These are phyloP conservation scores for Striga hermonthica DNA, from an alignment of 305 asterid species.

Conservation along the genomic window DNA sequence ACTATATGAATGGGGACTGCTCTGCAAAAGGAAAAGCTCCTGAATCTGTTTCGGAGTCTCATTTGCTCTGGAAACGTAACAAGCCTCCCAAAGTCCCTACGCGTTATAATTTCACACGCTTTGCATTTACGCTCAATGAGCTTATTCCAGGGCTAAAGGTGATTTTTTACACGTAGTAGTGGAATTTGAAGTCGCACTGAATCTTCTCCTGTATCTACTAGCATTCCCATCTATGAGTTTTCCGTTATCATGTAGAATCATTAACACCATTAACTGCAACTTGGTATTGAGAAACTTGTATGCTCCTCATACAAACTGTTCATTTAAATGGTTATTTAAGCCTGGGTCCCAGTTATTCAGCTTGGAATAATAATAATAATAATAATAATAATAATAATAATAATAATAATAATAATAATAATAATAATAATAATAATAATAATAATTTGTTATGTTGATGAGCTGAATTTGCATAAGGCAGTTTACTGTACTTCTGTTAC, in stretches of 20 bases:
- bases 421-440: too few relatives aligned
- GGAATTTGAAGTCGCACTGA: not conserved
- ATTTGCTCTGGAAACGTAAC: constrained; percentile 66
- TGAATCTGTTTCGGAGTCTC: constrained; percentile 49
- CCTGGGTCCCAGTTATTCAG: not conserved
- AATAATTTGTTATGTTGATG: not conserved
- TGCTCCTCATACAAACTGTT: constrained; percentile 1
- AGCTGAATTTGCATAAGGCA: not conserved
- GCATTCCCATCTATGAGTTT: not conserved
- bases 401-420: too few relatives aligned
- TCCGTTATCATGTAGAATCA: not conserved
- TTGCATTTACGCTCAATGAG: constrained; percentile 70
- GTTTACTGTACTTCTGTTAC: not conserved
- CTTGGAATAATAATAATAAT: too few relatives aligned
- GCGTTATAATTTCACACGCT: constrained; percentile 65
- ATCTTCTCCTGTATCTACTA: not conserved
- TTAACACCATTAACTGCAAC: too few relatives aligned
- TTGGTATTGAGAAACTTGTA: too few relatives aligned
- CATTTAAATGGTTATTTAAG: not conserved
- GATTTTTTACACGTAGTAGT: constrained; percentile 4
- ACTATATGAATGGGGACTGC: constrained; percentile 49
- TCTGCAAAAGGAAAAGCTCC: constrained; percentile 46
- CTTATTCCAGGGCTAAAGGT: constrained; percentile 62
- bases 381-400: too few relatives aligned
- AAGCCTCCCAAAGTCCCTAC: constrained; percentile 56